These are phyloP conservation scores for Epichloe hybrida DNA, from an alignment of 2,329 filamentous ascomycete species.

Conservation along the genomic window DNA sequence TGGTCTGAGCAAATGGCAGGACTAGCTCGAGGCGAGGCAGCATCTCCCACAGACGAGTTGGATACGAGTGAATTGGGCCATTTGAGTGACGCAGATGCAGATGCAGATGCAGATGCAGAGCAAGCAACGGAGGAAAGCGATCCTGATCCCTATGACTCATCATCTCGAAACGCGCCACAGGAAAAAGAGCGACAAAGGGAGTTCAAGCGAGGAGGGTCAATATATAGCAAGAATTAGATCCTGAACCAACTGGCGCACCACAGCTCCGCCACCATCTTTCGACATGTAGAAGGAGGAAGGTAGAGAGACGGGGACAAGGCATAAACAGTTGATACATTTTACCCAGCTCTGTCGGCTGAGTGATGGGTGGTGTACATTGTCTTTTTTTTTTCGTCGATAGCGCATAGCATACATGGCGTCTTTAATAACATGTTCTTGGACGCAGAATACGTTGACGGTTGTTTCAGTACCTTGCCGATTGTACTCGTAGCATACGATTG, in stretches of 20 bases:
- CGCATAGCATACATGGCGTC: too few relatives aligned
- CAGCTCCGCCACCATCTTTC: too few relatives aligned
- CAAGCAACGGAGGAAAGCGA: conserved; percentile 22
- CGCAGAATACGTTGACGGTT: too few relatives aligned
- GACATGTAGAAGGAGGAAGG: neutral
- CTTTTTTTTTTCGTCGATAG: too few relatives aligned
- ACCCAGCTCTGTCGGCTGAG: too few relatives aligned
- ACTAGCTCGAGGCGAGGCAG: conserved; percentile 6
- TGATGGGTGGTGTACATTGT: too few relatives aligned
- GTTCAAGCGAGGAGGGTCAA: neutral
- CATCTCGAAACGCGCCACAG: neutral
- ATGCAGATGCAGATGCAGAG: conserved; percentile 13
- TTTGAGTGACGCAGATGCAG: conserved; percentile 18
- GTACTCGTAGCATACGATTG: too few relatives aligned
- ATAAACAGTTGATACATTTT: too few relatives aligned
- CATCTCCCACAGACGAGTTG: conserved; percentile 16
- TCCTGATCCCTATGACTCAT: conserved; percentile 15
- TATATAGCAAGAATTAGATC: neutral
- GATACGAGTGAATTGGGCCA: conserved; percentile 20
- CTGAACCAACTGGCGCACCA: too few relatives aligned
- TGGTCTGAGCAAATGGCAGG: conserved; percentile 6
- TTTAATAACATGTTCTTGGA: too few relatives aligned
- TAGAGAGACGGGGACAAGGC: neutral
- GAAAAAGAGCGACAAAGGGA: neutral
- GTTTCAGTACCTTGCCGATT: too few relatives aligned